A percentile compares a stretch with the other conserved stretches of the same genome.
Conservation (phyloP, 768 basidiomycete genomes). For the Thelephora aurantiotincta region DNA sequence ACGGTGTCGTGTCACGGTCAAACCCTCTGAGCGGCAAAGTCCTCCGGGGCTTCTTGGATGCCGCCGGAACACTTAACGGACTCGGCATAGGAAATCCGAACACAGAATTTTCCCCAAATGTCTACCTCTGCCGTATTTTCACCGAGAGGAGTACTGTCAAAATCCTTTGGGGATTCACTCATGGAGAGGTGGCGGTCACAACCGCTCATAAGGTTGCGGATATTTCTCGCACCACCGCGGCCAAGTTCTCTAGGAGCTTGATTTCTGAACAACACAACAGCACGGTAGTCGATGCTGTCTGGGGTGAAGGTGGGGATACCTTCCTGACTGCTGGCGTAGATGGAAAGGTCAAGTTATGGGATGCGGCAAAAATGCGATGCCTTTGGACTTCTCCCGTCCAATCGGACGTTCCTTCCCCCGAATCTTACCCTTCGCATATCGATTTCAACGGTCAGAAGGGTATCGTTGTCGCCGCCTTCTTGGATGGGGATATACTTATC, state of each 20-base stretch:
- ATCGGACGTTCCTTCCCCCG: conserved; percentile 22
- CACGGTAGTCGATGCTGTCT: conserved; percentile 38
- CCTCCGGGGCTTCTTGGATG: conserved; percentile 55
- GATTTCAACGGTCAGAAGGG: conserved; percentile 28
- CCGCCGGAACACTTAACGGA: conserved; percentile 41
- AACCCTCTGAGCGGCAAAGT: conserved; percentile 56
- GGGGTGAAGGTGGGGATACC: conserved; percentile 23
- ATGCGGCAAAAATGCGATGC: conserved; percentile 35
- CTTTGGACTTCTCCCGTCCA: conserved; percentile 44
- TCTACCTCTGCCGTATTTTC: conserved; percentile 40
- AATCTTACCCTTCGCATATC: conserved; percentile 35
- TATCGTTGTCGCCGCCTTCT: conserved; percentile 33
- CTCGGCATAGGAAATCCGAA: conserved; percentile 62
- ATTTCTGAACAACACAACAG: conserved; percentile 54
- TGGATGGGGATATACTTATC: conserved; percentile 43
- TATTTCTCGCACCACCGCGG: conserved; percentile 24
- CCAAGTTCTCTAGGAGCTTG: conserved; percentile 31
- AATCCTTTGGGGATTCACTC: conserved; percentile 60
- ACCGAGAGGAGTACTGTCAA: conserved; percentile 55
- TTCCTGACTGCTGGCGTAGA: conserved; percentile 46
- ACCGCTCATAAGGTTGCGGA: conserved; percentile 48
- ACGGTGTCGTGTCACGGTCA: conserved; percentile 64
- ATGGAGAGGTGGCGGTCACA: conserved; percentile 54
- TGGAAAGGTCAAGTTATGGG: conserved; percentile 66
- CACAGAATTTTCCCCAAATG: conserved; percentile 55